Base-by-base conservation (phyloP, 768 basidiomycete species). In the Neoboletus brunneissimus region DNA sequence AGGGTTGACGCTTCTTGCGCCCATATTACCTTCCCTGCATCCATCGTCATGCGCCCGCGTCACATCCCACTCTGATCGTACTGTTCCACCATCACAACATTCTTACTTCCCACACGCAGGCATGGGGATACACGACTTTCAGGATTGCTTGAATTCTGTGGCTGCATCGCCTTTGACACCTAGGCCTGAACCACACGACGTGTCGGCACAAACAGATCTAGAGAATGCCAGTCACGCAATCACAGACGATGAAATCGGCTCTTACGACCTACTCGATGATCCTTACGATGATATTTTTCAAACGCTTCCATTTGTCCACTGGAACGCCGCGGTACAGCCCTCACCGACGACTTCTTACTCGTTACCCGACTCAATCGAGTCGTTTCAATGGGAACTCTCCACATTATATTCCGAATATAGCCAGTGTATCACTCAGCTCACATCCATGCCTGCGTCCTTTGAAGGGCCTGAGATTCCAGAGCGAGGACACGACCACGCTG, bases 401-500 rank as follows among this genome's bases (percentile, higher is more conserved):
- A 65, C 73, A 18, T 69, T 85, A 11, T 86, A 82, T 62, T 63
- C 73, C 38, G 76, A 79, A 54, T 86, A 81, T 52, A 76, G 72
- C 22, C 74, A 76, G 42, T 80, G 79, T 54, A 65, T 79, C 15
- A 73, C 77, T 5, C 79, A 77, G 64, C 64, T 84, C 12, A 69
- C 73, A 1, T 75, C 74, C 25, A 67, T 82, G 22, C 71, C 77
- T 20, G 66, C 79, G 6, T 58, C 70, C 23, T 16, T 48, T 54
- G 51, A 51, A 55, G 45, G 55, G 54, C 42, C 60, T 61, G n/a
- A 57, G 45, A 46, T 67, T 25, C 50, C 56, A 38, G 50, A 49
- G 5, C 48, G 6, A 29, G 42, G 51, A 32, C 53, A 51, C 48
- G 55, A 48, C 25, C 61, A 25, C 1, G 13, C 47, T 34, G 41